Evolutionary conservation across 129 eudicot genomes (phyloP).

Genomic region (Lactuca saligna): DNA sequence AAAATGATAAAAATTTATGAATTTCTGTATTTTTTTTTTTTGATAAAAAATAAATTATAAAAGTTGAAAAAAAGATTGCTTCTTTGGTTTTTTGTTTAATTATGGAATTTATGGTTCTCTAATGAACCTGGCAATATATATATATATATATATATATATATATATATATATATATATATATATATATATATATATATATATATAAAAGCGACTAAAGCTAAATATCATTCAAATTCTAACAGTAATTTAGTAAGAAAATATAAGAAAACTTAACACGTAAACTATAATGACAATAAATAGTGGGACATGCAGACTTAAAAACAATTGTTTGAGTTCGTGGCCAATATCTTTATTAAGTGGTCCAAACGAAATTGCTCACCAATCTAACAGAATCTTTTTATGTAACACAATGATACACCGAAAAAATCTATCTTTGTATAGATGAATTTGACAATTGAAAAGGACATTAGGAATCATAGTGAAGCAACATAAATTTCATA

Average conservation of each 20-base stretch:
- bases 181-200: too few species aligned
- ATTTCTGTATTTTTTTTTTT: too few species aligned
- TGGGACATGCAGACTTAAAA: neutral
- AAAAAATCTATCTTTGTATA: constrained; percentile 5
- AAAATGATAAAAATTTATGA: too few species aligned
- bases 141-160: too few species aligned
- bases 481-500: neutral
- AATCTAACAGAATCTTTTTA: neutral
- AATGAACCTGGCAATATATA: too few species aligned
- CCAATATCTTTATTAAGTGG: constrained; percentile 8
- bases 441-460: constrained; percentile 20
- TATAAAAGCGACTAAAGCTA: too few species aligned
- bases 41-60: too few species aligned
- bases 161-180: too few species aligned
- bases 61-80: too few species aligned
- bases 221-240: too few species aligned
- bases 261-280: neutral
- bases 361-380: constrained; percentile 18
- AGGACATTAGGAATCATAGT: constrained; percentile 21
- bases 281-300: neutral
- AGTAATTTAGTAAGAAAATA: neutral
- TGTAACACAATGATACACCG: neutral
- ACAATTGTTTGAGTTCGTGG: neutral
- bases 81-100: too few species aligned
- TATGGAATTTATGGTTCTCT: too few species aligned